Evolutionary conservation across 2,329 filamentous ascomycete species (phyloP), one percentile per base, ranked within the genome.

Genomic region (Aspergillus pseudotamarii): DNA sequence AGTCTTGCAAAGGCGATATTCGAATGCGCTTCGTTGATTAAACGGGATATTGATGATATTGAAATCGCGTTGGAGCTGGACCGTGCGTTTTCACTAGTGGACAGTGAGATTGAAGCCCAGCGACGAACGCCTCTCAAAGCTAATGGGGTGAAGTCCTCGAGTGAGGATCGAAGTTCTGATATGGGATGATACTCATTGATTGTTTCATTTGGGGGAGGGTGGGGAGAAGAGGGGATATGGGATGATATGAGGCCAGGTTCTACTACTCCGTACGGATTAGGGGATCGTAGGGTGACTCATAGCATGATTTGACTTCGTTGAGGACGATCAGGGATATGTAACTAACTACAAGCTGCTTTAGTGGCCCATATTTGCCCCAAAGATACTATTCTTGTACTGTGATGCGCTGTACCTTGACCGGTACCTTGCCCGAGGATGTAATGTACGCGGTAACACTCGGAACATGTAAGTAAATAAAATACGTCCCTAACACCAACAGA

Each of bases 1-100:
- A 71, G 71, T 10, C 58, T 76, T 58, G 74, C 73, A 14, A 70
- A 72, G 43, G 69, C 67, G n/a, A 64, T 73, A 16, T 78, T 78
- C 45, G 70, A 77, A 45, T 68, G 70, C 6, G 54, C 79, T 9
- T 68, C 70, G 12, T 66, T 61, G 16, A 61, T 77, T 30, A 69
- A 65, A n/a, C 58, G 63, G 8, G 66, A 71, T 28, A 60, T 69
- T 14, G 61, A 63, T 21, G 63, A 67, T 4, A 64, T 69, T 8
- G 66, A 70, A 11, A 61, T 73, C 43, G 65, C 69, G 16, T 54
- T 65, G 6, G 69, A 75, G 48, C 51, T 78, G 30, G 57, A 71
- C 23, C 62, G 64, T 8, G 69, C 69, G 2, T 64, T 77, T 12
- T 61, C 68, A 9, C 54, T 73, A 3, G 71, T 79, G 34, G 65